phyloP scores from a whole-genome alignment of 2,329 filamentous ascomycete genomes.

The Intubia oerlemansii region DNA sequence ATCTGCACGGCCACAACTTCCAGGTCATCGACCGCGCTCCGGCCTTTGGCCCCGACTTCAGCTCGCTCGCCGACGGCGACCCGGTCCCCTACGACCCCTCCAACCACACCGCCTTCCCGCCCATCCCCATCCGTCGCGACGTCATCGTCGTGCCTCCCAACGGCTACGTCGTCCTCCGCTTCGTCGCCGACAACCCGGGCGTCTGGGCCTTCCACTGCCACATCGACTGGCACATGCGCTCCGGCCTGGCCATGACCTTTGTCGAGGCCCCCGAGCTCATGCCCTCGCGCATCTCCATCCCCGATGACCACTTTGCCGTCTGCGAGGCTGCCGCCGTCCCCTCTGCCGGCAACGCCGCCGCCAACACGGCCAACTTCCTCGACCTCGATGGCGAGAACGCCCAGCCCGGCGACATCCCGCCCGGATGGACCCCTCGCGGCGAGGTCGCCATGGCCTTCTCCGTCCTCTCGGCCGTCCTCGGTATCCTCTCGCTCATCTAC shows the following conservation, averaged over 20 bases:
- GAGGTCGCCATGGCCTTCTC: conserved; percentile 59
- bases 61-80: conserved; percentile 21
- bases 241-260: conserved; percentile 44
- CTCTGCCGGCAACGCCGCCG: conserved; percentile 12
- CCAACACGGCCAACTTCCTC: conserved; percentile 8
- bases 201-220: conserved; percentile 51
- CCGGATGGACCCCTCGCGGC: conserved; percentile 37
- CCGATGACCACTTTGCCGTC: conserved; percentile 31
- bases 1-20: conserved; percentile 59
- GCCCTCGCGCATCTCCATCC: conserved; percentile 38
- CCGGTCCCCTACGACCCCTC: conserved; percentile 5
- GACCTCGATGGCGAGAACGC: conserved; percentile 10
- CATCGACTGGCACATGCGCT: conserved; percentile 54
- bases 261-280: conserved; percentile 40
- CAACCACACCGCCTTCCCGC: conserved; percentile 20
- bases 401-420: conserved; percentile 6
- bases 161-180: conserved; percentile 48
- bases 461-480: conserved; percentile 43
- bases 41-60: conserved; percentile 35
- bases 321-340: conserved; percentile 21
- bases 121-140: conserved; percentile 44
- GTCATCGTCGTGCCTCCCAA: conserved; percentile 42
- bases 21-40: conserved; percentile 36
- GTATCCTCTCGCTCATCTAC: conserved; percentile 44
- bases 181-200: conserved; percentile 45